A percentile compares a stretch with the other conserved stretches of the same genome.
phyloP scores from a whole-genome alignment of 345 rosid species.

The Aquilaria sinensis region DNA sequence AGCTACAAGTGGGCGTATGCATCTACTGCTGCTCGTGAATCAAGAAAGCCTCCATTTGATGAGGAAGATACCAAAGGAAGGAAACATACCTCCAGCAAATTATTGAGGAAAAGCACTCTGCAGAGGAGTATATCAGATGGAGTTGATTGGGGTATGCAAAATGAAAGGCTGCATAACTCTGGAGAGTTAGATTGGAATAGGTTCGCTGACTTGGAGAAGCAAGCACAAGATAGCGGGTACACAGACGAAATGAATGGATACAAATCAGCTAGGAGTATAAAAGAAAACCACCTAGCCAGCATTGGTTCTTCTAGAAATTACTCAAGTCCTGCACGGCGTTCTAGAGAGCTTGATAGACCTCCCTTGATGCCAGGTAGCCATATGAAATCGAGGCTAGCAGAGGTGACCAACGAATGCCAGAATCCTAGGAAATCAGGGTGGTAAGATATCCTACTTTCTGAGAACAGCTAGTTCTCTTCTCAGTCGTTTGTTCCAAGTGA shows the following conservation, averaged over 20 bases:
- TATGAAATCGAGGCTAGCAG: conserved; percentile 59
- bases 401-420: conserved; percentile 38
- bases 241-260: conserved; percentile 62
- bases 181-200: conserved; percentile 58
- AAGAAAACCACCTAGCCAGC: conserved; percentile 48
- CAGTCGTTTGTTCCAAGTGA: no score
- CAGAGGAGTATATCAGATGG: conserved; percentile 86
- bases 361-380: conserved; percentile 41
- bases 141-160: conserved; percentile 60
- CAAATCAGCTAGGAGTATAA: conserved; percentile 53
- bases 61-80: conserved; percentile 56
- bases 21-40: conserved; percentile 27
- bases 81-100: conserved; percentile 50
- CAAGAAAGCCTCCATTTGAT: conserved; percentile 24
- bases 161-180: conserved; percentile 38
- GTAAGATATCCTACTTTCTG: conserved; percentile 20
- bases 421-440: conserved; percentile 57
- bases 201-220: conserved; percentile 38
- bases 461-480: not conserved
- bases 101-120: conserved; percentile 47
- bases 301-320: conserved; percentile 39
- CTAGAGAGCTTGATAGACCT: conserved; percentile 46
- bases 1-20: conserved; percentile 58
- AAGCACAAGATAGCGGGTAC: conserved; percentile 31
- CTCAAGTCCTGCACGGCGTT: conserved; percentile 43